Percentiles rank a stretch among this genome's conserved stretches.
phyloP scores from a whole-genome alignment of 371 early-diverging fungal genomes.

The Circinella minor region DNA sequence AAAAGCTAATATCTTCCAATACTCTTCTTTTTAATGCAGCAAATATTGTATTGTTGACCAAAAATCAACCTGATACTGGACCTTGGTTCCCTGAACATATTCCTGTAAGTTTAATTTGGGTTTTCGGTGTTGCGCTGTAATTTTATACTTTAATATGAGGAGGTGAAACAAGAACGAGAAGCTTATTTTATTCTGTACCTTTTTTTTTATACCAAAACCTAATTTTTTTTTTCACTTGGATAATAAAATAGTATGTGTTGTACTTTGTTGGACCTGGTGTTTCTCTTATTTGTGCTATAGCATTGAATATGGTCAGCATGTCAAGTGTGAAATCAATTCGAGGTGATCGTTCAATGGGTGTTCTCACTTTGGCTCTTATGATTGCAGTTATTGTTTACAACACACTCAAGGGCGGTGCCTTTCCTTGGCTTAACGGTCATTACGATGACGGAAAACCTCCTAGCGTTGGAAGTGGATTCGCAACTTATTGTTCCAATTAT shows the following conservation, averaged over 20 bases:
- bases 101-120: slow-evolving; percentile 25
- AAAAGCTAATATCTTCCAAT: too few relatives aligned
- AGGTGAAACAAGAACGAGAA: neutral
- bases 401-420: slow-evolving; percentile 28
- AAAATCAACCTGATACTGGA: slow-evolving; percentile 9
- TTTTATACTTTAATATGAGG: neutral
- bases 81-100: slow-evolving; percentile 35
- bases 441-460: slow-evolving; percentile 4
- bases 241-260: slow-evolving; percentile 35
- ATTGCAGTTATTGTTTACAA: slow-evolving; percentile 38
- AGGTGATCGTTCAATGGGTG: slow-evolving; percentile 28
- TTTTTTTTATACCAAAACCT: neutral
- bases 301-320: slow-evolving; percentile 27
- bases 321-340: slow-evolving; percentile 26
- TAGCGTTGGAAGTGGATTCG: slow-evolving; percentile 25
- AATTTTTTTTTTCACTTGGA: neutral
- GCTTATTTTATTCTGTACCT: neutral
- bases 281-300: slow-evolving; percentile 33
- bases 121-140: too few relatives aligned
- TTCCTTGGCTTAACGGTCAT: slow-evolving; percentile 37
- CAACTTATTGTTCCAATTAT: slow-evolving; percentile 30
- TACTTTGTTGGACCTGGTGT: slow-evolving; percentile 47
- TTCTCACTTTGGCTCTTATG: slow-evolving; percentile 33
- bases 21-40: slow-evolving; percentile 15
- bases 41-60: slow-evolving; percentile 31